phyloP scores from a whole-genome alignment of 257 asterid genomes.

The Henckelia pumila region DNA sequence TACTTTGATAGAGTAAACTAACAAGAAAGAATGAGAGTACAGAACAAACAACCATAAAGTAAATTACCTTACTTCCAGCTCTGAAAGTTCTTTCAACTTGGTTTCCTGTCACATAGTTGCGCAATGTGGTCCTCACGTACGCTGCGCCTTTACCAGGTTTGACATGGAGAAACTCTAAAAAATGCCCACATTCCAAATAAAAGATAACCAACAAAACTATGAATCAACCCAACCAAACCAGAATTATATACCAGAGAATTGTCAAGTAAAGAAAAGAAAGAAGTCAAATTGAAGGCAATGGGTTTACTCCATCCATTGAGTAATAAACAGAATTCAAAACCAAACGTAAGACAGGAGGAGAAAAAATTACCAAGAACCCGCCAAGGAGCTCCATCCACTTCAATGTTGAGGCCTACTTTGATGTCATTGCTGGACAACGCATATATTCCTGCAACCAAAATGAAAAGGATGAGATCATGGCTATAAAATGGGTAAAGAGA shows the following conservation, averaged over 20 bases:
- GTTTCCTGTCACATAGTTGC: constrained; percentile 79
- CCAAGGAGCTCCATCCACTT: constrained; percentile 94
- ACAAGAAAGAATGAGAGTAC: constrained; percentile 16
- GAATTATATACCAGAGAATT: neutral
- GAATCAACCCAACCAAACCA: neutral
- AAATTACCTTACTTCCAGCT: constrained; percentile 91
- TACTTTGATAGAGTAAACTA: neutral
- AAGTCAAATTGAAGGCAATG: neutral
- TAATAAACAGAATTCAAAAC: neutral
- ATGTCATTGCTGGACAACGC: constrained; percentile 90
- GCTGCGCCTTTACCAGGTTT: constrained; percentile 99
- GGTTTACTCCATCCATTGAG: neutral
- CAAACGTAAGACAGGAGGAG: neutral
- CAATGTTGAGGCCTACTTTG: constrained; percentile 86
- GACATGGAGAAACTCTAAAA: constrained; percentile 86
- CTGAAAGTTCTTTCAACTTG: constrained; percentile 82
- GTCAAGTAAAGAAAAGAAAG: neutral
- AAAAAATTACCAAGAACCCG: constrained; percentile 66
- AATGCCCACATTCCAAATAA: constrained; percentile 25
- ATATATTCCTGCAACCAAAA: constrained; percentile 45
- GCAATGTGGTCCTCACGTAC: constrained; percentile 81
- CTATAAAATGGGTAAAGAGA: neutral
- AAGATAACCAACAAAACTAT: neutral
- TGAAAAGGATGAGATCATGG: neutral
- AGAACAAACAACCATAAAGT: constrained; percentile 17